These are phyloP conservation scores for Kernera saxatilis DNA, from an alignment of 345 rosid genomes.

Conservation along the genomic window DNA sequence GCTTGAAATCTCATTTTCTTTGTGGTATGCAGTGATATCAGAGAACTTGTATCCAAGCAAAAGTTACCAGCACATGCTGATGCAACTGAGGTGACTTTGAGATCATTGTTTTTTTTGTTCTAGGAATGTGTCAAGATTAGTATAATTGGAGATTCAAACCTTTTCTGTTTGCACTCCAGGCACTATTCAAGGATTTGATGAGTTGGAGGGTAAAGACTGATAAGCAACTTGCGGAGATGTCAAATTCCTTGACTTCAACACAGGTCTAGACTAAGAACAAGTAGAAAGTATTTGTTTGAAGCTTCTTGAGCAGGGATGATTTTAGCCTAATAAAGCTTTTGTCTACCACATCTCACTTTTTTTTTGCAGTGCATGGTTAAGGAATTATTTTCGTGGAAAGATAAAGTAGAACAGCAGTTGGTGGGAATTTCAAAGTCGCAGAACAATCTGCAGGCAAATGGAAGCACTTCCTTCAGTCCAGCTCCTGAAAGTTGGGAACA, in stretches of 20 bases:
- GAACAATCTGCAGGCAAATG: conserved; percentile 51
- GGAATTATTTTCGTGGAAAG: conserved; percentile 61
- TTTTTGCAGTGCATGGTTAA: conserved; percentile 47
- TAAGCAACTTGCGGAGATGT: conserved; percentile 49
- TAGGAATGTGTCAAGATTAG: conserved; percentile 1
- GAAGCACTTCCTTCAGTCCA: conserved; percentile 45
- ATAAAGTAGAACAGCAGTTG: conserved; percentile 62
- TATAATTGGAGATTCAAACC: background rate
- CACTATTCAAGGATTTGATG: conserved; percentile 43
- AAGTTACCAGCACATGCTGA: conserved; percentile 44
- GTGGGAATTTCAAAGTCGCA: conserved; percentile 50
- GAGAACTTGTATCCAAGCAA: conserved; percentile 43
- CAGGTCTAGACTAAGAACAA: conserved; percentile 44
- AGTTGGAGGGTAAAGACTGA: conserved; percentile 61
- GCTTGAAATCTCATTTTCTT: background rate
- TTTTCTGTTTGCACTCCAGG: conserved; percentile 33
- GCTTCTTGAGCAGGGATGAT: background rate
- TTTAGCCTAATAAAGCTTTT: conserved; percentile 2
- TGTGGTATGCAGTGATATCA: conserved; percentile 50
- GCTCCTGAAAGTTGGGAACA: conserved; percentile 76
- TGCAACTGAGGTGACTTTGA: conserved; percentile 46
- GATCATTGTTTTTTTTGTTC: background rate
- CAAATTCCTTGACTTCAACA: conserved; percentile 59
- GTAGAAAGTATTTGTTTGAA: background rate
- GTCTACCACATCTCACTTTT: background rate